Conservation (phyloP, 2,329 filamentous ascomycete species). For the Xylaria sp. region DNA sequence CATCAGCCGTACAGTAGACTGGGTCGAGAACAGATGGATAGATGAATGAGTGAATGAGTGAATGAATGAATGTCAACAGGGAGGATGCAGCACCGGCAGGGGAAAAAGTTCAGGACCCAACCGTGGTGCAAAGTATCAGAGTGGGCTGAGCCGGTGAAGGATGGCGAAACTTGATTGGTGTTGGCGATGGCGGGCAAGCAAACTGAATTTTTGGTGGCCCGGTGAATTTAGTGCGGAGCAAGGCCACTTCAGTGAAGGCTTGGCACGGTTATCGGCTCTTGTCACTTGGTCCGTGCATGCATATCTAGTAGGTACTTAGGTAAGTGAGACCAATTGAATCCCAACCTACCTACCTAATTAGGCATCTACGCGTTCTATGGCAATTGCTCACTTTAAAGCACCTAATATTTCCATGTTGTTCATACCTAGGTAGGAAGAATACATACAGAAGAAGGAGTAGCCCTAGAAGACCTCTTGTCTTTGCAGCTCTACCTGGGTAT, state of each 20-base stretch:
- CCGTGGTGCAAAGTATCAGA: slow-evolving; percentile 10
- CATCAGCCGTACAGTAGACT: neutral
- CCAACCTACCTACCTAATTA: no score
- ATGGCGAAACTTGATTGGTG: slow-evolving; percentile 33
- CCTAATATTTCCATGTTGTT: no score
- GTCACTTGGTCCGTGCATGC: slow-evolving; percentile 8
- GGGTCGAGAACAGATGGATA: neutral
- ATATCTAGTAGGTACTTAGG: no score
- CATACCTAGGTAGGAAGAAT: no score
- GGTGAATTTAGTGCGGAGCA: slow-evolving; percentile 42
- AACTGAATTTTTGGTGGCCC: slow-evolving; percentile 37
- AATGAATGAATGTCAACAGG: slow-evolving; percentile 2
- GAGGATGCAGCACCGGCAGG: no score
- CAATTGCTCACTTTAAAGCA: no score
- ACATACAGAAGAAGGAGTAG: no score
- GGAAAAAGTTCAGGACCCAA: slow-evolving; percentile 40
- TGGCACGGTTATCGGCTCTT: slow-evolving; percentile 27
- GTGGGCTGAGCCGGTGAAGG: slow-evolving; percentile 24
- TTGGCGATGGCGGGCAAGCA: slow-evolving; percentile 9
- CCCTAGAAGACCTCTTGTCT: neutral
- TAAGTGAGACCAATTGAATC: no score
- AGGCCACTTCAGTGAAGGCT: slow-evolving; percentile 39
- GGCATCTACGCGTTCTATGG: no score
- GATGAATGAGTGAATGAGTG: neutral
- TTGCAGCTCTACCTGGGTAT: neutral